These are phyloP conservation scores for Murraya paniculata DNA, from an alignment of 345 rosid species.

Conservation along the genomic window DNA sequence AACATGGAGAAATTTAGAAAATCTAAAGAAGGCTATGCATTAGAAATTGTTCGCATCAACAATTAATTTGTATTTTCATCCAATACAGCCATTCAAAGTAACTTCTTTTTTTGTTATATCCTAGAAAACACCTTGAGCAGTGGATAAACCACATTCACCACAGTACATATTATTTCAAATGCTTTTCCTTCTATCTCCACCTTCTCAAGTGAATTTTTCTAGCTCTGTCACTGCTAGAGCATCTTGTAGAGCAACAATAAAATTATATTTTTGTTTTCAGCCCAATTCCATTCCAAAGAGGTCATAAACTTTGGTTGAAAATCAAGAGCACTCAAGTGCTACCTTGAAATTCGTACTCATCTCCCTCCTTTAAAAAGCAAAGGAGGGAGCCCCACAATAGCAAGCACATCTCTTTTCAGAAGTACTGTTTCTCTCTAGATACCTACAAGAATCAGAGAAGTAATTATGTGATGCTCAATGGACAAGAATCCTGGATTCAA, in stretches of 20 bases:
- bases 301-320: neutral
- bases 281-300: neutral
- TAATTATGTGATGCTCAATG: neutral
- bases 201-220: neutral
- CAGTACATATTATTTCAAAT: neutral
- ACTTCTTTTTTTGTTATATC: neutral
- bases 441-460: neutral
- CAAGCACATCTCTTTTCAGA: neutral
- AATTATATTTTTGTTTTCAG: neutral
- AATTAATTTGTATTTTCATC: neutral
- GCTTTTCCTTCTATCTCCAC: neutral
- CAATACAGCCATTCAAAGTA: neutral
- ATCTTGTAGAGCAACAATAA: neutral
- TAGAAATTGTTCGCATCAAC: neutral
- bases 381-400: neutral
- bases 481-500: neutral
- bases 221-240: neutral
- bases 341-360: neutral
- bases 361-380: neutral
- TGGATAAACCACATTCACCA: neutral
- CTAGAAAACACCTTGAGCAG: neutral
- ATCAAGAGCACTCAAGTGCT: neutral
- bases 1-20: neutral
- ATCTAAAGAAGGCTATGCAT: neutral
- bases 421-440: neutral